A percentile compares a stretch with the other conserved stretches of the same genome.
These are phyloP conservation scores for Paxillus ammoniavirescens DNA, from an alignment of 768 basidiomycete species.

Conservation along the genomic window DNA sequence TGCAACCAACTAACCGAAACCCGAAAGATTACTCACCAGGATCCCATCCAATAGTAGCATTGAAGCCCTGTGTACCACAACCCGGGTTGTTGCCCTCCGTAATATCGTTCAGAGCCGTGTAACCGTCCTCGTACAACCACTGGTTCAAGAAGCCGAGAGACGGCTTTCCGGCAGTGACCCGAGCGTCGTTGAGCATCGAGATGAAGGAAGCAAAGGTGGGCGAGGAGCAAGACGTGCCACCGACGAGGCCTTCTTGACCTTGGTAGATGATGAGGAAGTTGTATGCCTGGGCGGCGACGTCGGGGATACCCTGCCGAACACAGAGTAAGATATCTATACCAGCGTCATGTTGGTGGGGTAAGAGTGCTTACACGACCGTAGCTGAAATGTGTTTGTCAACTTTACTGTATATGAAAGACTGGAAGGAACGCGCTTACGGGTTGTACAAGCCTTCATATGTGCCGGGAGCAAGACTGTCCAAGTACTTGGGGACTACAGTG, in stretches of 20 bases:
- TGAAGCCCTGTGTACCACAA: conserved; percentile 66
- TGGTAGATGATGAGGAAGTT: conserved; percentile 47
- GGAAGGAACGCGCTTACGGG: conserved; percentile 36
- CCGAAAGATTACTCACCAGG: conserved; percentile 38
- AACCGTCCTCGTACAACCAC: conserved; percentile 44
- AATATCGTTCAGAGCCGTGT: conserved; percentile 51
- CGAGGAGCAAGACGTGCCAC: conserved; percentile 64
- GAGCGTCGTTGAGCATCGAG: conserved; percentile 64
- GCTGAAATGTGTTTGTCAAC: conserved; percentile 25
- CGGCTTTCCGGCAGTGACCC: conserved; percentile 39
- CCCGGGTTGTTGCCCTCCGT: conserved; percentile 54
- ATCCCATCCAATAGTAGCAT: conserved; percentile 61
- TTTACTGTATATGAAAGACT: not conserved
- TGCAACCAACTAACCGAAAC: not conserved
- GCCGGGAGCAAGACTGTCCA: conserved; percentile 43
- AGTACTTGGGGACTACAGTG: conserved; percentile 40
- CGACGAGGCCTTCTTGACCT: conserved; percentile 40
- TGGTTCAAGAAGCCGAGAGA: conserved; percentile 71
- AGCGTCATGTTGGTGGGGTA: not conserved
- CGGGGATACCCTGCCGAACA: conserved; percentile 49
- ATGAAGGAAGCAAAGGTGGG: conserved; percentile 66
- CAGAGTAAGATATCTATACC: not conserved
- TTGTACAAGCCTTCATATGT: conserved; percentile 63
- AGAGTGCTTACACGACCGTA: conserved; percentile 48
- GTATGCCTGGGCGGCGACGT: conserved; percentile 60